Evolutionary conservation across 352 stramenopile species (phyloP), one percentile per base, ranked within the genome.

Genomic region (Phytophthora brassicae): DNA sequence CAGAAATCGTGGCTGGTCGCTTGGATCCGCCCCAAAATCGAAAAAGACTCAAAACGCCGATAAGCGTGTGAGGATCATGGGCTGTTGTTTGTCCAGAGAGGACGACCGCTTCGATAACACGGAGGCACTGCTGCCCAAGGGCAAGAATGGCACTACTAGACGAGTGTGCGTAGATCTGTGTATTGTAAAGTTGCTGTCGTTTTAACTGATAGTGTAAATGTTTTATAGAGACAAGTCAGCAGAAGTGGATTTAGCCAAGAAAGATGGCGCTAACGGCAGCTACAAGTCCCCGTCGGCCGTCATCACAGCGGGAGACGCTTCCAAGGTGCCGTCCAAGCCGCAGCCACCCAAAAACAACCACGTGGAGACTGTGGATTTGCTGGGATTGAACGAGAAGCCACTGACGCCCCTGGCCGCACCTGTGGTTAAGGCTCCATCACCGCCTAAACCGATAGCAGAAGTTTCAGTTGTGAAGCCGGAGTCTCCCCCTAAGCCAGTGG

Each of bases 41-140:
- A 51, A 68, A 68, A 57, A 56, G 35, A 23, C 39, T 47, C 39
- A 64, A 14, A 17, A 26, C 16, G 54, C 31, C 23, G 9, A 35
- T 29, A 55, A 56, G 50, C 68, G 58, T 64, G 26, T 19, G 28
- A n/a, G 49, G 35, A 46, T 56, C 28, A 90, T 90, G 81, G 81
- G 81, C 59, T 90, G 81, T 64, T 90, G 81, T 45, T 73, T 72
- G 56, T 90, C 81, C 41, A 70, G 65, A 58, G 81, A 90, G 44
- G 81, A 90, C 39, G 81, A 90, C 42, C 75, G 60, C 50, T 86
- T 88, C 52, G 77, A 87, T 35, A 72, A 70, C 45, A 77, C 47
- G 28, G 72, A 81, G 38, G 66, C 73, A 51, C 71, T 90, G 48
- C 67, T 90, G 54, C 66, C 74, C 56, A 90, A 88, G 64, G 82